phyloP scores from a whole-genome alignment of 345 rosid genomes.

The Litchi chinensis region DNA sequence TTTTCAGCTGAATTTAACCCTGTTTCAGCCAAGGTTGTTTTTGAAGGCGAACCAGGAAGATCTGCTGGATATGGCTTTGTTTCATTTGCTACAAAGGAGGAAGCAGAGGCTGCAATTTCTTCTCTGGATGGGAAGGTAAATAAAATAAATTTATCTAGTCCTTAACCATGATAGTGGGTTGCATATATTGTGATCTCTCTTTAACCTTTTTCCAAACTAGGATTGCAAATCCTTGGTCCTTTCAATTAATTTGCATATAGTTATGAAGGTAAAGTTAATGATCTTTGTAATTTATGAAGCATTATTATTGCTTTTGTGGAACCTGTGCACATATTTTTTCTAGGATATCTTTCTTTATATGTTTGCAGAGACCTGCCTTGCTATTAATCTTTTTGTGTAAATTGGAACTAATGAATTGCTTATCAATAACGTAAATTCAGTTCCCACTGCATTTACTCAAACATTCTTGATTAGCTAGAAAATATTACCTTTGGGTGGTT shows the following conservation, averaged over 20 bases:
- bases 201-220: background rate
- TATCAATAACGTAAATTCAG: background rate
- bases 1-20: slow-evolving; percentile 60
- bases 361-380: background rate
- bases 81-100: slow-evolving; percentile 81
- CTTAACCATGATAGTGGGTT: background rate
- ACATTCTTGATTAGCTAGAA: background rate
- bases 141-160: background rate
- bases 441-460: background rate
- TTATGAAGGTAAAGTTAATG: no score
- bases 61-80: slow-evolving; percentile 92
- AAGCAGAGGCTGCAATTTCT: slow-evolving; percentile 77
- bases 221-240: slow-evolving; percentile 5
- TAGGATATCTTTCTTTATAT: background rate
- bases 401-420: background rate
- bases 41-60: slow-evolving; percentile 57
- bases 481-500: background rate
- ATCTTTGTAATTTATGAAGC: background rate
- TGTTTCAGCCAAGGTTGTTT: slow-evolving; percentile 70
- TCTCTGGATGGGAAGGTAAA: slow-evolving; percentile 79
- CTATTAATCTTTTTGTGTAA: background rate
- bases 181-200: background rate
- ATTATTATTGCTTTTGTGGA: no score
- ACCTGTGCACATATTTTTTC: no score
- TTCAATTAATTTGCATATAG: background rate